Conservation (phyloP, 140 eudicot genomes). For the Cichorium intybus region DNA sequence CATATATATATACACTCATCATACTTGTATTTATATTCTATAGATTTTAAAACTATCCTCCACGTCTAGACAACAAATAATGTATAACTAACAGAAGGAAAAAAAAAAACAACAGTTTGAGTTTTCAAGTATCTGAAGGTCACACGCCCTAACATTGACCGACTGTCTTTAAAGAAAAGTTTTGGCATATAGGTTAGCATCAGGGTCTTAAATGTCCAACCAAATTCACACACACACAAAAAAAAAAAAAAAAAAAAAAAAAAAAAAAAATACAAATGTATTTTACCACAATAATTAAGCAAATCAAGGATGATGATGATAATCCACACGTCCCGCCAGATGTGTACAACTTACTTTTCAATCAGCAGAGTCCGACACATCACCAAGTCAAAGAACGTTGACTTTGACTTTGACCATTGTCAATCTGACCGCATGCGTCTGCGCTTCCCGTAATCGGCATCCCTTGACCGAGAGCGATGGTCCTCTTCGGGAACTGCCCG, state of each 20-base stretch:
- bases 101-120: conserved; percentile 11
- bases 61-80: conserved; percentile 8
- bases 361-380: conserved; percentile 29
- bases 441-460: conserved; percentile 83
- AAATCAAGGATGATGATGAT: conserved; percentile 23
- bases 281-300: conserved; percentile 38
- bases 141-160: conserved; percentile 26
- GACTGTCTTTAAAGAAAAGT: conserved; percentile 15
- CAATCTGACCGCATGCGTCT: conserved; percentile 81
- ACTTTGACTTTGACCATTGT: not conserved
- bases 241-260: conserved; percentile 38
- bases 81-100: not conserved
- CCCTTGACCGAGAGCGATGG: conserved; percentile 73
- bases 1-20: not conserved
- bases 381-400: conserved; percentile 19
- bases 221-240: conserved; percentile 36
- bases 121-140: conserved; percentile 26
- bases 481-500: conserved; percentile 70
- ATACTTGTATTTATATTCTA: not conserved
- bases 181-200: conserved; percentile 14
- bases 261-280: conserved; percentile 33
- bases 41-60: not conserved
- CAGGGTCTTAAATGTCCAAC: conserved; percentile 29
- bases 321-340: conserved; percentile 38
- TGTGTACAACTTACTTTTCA: conserved; percentile 62